These are phyloP conservation scores for Plasmodium yoelii DNA, from an alignment of 169 alveolate genomes.

Conservation along the genomic window DNA sequence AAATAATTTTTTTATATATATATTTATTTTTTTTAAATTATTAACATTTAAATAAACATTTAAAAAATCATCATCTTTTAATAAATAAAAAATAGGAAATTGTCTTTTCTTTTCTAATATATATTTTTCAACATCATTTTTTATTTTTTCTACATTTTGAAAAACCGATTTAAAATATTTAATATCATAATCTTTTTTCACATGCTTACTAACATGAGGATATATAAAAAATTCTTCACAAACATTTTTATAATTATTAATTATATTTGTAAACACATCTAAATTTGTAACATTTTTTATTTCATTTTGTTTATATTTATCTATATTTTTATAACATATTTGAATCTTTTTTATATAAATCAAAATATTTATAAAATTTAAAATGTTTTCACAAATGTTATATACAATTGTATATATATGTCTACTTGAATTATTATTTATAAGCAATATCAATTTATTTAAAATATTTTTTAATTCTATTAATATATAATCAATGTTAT, in stretches of 20 bases:
- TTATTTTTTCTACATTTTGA: neutral
- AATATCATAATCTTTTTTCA: conserved; percentile 20
- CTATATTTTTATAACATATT: conserved; percentile 11
- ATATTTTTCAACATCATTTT: neutral
- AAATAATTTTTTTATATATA: conserved; percentile 20
- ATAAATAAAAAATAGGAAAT: conserved; percentile 21
- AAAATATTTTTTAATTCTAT: conserved; percentile 11
- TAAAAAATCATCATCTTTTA: conserved; percentile 25
- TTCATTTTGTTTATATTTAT: conserved; percentile 37
- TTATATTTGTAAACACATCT: neutral
- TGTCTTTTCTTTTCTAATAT: conserved; percentile 30
- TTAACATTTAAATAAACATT: conserved; percentile 29
- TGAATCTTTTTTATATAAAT: conserved; percentile 8
- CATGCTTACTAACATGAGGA: conserved; percentile 50
- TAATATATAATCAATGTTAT: neutral
- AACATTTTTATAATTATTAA: conserved; percentile 23
- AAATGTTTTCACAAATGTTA: conserved; percentile 5
- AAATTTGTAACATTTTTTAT: conserved; percentile 26
- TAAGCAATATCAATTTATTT: neutral
- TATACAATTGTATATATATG: conserved; percentile 29
- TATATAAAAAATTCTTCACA: conserved; percentile 64
- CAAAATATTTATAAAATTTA: conserved; percentile 9
- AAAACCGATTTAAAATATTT: neutral
- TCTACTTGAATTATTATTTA: conserved; percentile 25
- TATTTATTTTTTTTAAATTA: conserved; percentile 25